Base-by-base conservation (phyloP, 805 yeast species). In the Candida ortonii region DNA sequence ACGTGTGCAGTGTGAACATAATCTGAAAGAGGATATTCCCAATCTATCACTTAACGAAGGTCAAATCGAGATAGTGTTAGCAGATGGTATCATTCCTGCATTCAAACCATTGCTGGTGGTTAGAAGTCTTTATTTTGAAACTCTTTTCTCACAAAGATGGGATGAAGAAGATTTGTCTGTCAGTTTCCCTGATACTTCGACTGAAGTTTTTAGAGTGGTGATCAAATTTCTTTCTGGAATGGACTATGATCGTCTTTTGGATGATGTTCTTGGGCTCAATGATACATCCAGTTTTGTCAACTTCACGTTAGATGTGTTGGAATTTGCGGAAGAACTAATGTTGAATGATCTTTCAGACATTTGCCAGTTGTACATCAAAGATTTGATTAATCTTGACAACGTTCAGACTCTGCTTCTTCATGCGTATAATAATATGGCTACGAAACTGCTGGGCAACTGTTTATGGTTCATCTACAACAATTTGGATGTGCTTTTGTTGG, bases 381-480 rank as follows among this genome's bases (percentile, higher is more conserved):
- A 75, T 40, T 72, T 73, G 27, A 70, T 81, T 13, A 58, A 55
- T 15, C 59, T 76, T 8, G 84, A 81, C 13, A 84, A 83, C 47
- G 85, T 81, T 1, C 59, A 76, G 9, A 38, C 68, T 0, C 50
- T 87, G 10, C 50, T 84, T 10, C 59, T 68, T 9, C 78, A 78
- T 48, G 70, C 94, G 0, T 68, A 68, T 28, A 47, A 60, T 13
- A 60, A 70, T 29, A 57, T 69, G 14, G 83, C 87, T 6, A 53
- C 59, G 9, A 73, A 79, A 44, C 55, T 88, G 22, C 66, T 76
- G 40, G 66, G 68, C 31, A 71, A 75, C 34, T 76, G 95, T 51
- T 61, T 80, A 16, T 79, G 86, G 80, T 83, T 73, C 46, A 65
- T 85, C 9, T 77, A 73, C 44, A 68, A 73, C 43, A 85, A 86